These are phyloP conservation scores for Cordyceps sp. DNA, from an alignment of 2,329 filamentous ascomycete genomes.

Conservation along the genomic window DNA sequence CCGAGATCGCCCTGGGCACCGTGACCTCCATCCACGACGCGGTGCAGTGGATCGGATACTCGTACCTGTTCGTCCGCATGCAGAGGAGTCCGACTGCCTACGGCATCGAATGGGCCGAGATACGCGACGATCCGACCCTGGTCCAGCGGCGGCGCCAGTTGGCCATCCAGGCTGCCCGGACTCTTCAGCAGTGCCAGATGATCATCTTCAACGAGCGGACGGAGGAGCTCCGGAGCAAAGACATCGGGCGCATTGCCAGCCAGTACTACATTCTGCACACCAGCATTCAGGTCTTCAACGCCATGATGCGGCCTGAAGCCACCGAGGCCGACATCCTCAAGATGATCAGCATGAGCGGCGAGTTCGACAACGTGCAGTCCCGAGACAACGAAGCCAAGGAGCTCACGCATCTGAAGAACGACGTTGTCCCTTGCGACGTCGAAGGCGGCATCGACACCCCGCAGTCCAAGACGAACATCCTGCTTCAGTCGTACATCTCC, in stretches of 20 bases:
- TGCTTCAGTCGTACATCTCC: conserved; percentile 89
- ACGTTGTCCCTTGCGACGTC: conserved; percentile 62
- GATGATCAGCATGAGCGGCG: conserved; percentile 95
- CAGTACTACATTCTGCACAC: conserved; percentile 92
- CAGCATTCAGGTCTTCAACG: conserved; percentile 92
- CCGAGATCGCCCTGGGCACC: conserved; percentile 83
- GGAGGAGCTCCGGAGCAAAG: conserved; percentile 83
- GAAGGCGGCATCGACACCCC: conserved; percentile 53
- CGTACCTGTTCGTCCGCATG: conserved; percentile 95
- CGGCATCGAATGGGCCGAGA: conserved; percentile 88
- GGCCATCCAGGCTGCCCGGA: conserved; percentile 73
- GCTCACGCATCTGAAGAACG: conserved; percentile 54
- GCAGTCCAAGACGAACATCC: conserved; percentile 87
- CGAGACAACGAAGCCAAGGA: conserved; percentile 84
- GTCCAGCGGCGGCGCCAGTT: conserved; percentile 74
- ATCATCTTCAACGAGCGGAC: conserved; percentile 95
- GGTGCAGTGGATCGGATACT: conserved; percentile 95
- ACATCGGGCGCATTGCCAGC: conserved; percentile 90
- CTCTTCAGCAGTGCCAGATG: conserved; percentile 90
- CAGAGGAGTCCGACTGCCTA: conserved; percentile 79
- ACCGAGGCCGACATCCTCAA: conserved; percentile 84
- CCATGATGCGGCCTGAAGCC: conserved; percentile 72
- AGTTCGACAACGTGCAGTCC: conserved; percentile 94
- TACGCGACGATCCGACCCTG: conserved; percentile 71
- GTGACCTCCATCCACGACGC: conserved; percentile 89